Evolutionary conservation across 148 eudicot species (phyloP), one percentile per base, ranked within the genome.

Genomic region (Hydrangea macrophylla): DNA sequence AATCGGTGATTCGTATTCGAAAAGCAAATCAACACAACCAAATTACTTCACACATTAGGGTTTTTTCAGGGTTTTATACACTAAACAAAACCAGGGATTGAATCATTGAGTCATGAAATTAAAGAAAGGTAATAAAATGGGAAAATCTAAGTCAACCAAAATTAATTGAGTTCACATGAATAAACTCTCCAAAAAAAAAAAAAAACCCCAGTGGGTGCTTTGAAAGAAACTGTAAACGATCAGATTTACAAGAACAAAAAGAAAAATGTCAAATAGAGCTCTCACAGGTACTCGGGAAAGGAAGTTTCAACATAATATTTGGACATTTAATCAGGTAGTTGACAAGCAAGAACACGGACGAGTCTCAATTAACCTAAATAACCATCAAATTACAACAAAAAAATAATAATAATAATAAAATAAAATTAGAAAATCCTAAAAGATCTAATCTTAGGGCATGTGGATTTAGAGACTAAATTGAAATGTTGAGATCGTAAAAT

Each of bases 191-290:
- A 35, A 35, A 35, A 35, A 35, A 35, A 35, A 8, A 4, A 3
- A 35, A 3, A 8, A 35, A 35, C 39, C 8, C 39, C 4, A 35
- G 39, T 35, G 39, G 39, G 39, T 8, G 8, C 39, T 28, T 58
- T 7, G 30, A 18, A 31, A 35, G 11, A 25, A 54, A 33, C 13
- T 7, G 17, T 54, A 18, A 67, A 59, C n/a, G 27, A 55, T 31
- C 39, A 7, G 15, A 18, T 39, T 25, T 39, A 40, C 61, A 67
- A 65, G 22, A 53, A 65, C 18, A 65, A 32, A 55, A 1, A 54
- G 26, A 59, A 44, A 15, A 17, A 28, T 9, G 55, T 11, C 40
- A 63, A 63, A 30, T 22, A 32, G n/a, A 26, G 25, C 32, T 32
- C 32, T 27, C 42, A 44, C 35, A 18, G 67, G 23, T 28, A 27